These are phyloP conservation scores for Calophaca sinica DNA, from an alignment of 306 rosid species.

Conservation along the genomic window DNA sequence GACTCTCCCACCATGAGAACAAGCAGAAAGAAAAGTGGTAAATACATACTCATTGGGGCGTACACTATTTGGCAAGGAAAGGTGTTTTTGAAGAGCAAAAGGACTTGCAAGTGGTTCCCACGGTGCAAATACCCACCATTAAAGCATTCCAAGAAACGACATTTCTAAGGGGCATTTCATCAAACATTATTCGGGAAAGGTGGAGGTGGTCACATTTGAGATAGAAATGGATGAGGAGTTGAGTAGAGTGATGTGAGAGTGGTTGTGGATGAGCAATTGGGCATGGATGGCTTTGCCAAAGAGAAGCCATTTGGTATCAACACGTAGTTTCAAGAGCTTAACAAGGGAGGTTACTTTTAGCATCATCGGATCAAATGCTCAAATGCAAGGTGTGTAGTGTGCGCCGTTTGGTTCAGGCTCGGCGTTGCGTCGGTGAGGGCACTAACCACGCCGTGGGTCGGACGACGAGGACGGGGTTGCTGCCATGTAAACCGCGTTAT, in stretches of 20 bases:
- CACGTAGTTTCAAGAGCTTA: conserved; percentile 58
- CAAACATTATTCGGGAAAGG: conserved; percentile 60
- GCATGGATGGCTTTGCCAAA: conserved; percentile 67
- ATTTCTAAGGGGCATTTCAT: conserved; percentile 56
- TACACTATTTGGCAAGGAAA: conserved; percentile 30
- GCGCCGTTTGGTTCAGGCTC: no score
- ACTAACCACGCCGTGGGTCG: no score
- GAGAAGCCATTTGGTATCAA: conserved; percentile 48
- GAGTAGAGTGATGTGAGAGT: conserved; percentile 39
- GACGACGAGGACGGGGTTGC: no score
- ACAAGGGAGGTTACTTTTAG: conserved; percentile 7
- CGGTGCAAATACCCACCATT: conserved; percentile 67
- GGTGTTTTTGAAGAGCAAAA: conserved; percentile 50
- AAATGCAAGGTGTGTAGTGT: no score
- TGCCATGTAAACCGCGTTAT: no score
- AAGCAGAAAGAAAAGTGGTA: conserved; percentile 60
- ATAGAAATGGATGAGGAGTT: conserved; percentile 61
- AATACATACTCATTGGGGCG: conserved; percentile 58
- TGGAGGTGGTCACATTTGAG: conserved; percentile 53
- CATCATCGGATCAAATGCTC: no score
- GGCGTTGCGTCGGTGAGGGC: no score
- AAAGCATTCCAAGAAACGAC: conserved; percentile 66
- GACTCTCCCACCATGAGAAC: conserved; percentile 59
- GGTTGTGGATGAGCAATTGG: conserved; percentile 49
- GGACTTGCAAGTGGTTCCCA: conserved; percentile 56